phyloP scores from a whole-genome alignment of 352 stramenopile species.

The Phytophthora hybrid region DNA sequence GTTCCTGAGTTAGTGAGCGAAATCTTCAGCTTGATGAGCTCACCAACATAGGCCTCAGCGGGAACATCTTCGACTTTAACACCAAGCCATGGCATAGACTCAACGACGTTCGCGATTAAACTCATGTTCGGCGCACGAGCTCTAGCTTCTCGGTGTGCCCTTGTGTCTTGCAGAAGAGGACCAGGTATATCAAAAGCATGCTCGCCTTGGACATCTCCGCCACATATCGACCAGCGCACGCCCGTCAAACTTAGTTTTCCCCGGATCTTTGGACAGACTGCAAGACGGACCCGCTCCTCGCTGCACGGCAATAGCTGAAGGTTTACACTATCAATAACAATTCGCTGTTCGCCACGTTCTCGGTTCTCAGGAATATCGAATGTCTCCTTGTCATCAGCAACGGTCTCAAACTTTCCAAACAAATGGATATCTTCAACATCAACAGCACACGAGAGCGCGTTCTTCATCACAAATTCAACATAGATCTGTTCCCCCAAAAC shows the following conservation, averaged over 20 bases:
- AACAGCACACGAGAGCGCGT: conserved; percentile 83
- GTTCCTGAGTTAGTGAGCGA: conserved; percentile 67
- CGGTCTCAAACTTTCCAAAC: conserved; percentile 73
- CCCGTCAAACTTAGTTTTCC: conserved; percentile 73
- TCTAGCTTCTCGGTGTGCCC: conserved; percentile 72
- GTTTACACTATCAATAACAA: conserved; percentile 75
- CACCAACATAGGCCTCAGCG: conserved; percentile 62
- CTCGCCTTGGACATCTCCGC: conserved; percentile 81
- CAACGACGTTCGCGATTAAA: conserved; percentile 76
- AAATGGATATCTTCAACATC: conserved; percentile 86
- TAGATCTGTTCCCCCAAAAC: conserved; percentile 82
- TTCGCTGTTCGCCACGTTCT: conserved; percentile 37
- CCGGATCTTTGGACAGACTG: conserved; percentile 63
- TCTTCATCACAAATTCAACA: conserved; percentile 91
- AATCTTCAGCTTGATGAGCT: conserved; percentile 68
- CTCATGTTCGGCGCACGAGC: conserved; percentile 81
- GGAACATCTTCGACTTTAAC: conserved; percentile 62
- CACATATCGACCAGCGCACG: conserved; percentile 87
- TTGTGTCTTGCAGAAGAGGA: conserved; percentile 82
- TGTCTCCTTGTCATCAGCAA: conserved; percentile 23
- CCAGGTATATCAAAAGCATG: conserved; percentile 86
- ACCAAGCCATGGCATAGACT: conserved; percentile 84
- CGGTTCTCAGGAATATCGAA: conserved; percentile 62
- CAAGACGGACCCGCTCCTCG: conserved; percentile 77
- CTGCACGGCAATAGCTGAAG: conserved; percentile 80